Evolutionary conservation across 1,284 basidiomycete genomes (phyloP), one percentile per base, ranked within the genome.

Genomic region (Trametes versicolor): DNA sequence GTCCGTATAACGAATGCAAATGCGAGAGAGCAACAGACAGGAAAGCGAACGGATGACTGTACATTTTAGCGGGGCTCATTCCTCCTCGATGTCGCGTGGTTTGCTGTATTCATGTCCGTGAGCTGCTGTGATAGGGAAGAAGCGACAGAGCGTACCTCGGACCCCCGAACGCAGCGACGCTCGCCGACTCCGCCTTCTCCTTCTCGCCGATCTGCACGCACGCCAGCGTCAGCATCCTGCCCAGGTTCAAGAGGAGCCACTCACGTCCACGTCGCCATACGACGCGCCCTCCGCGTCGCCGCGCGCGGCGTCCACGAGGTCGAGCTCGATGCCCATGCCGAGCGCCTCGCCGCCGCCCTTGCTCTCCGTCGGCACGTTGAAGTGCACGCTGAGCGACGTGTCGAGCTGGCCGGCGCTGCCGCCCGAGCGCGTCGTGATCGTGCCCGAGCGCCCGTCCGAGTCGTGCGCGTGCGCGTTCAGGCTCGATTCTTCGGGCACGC

Each of bases 401-500:
- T 60, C 63, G 34, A 56, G 47, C 10, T 62, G 51, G 12, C 52
- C 60, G 7, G 34, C 50, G 36, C 64, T 60, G 17, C 25, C 34
- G 17, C 61, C 65, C 1, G 68, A 67, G 21, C 65, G 63, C 50
- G 64, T 61, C 36, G 32, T 62, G 53, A 50, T 57, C 54, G 61
- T 57, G 54, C 61, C 54, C 6, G 54, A 43, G 29, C 15, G 48
- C 21, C 55, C 53, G 27, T 48, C 61, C 34, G 32, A 56, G 53
- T 60, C 66, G 63, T 64, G 63, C 41, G 70, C 67, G 57, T 66
- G 61, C 65, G 70, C 71, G 64, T 72, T 73, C 55, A 70, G 21
- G 60, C 61, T 66, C 45, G 76, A 74, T 63, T 81, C 79, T 62
- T 80, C 79, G n/a, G 79, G 70, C 23, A 80, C 17, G n/a, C 80